Evolutionary conservation across 2,329 filamentous ascomycete species (phyloP), one percentile per base, ranked within the genome.

Genomic region (Cercospora nicotianae): DNA sequence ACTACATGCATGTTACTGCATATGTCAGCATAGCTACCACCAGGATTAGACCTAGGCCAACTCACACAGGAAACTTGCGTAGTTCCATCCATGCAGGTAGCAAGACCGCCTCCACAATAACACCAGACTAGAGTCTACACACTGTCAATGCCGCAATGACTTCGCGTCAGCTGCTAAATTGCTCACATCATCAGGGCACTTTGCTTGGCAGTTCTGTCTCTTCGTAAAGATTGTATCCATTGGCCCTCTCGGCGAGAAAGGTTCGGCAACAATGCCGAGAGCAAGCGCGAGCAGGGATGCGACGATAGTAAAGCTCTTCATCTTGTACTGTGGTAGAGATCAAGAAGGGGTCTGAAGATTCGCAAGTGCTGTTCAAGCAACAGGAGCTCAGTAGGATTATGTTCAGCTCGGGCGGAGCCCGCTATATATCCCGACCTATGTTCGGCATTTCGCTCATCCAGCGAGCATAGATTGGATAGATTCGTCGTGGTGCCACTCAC

Each of bases 151-250:
- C 3, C 13, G 5, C 5, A 3, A 8, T 7, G 3, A 1, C 2
- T 5, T n/a, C 8, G 36, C 1, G 3, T 5, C 5, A n/a, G 13
- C 8, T 3, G 2, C 0, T 5, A 1, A n/a, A n/a, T 7, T 7
- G 13, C 36, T n/a, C 6, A 39, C 36, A n/a, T 39, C 36, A 6
- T 39, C 36, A 2, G 16, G 36, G 6, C 36, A 39, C 16, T 39
- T 39, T 8, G 36, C 36, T 6, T 8, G 36, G 8, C 36, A 39
- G 36, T 39, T 8, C 36, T 39, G 36, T n/a, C 36, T 39, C 16
- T 39, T 39, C 16, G 16, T 8, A 3, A 39, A 39, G 2, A n/a
- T n/a, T 7, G 36, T 3, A 3, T n/a, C 6, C 36, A n/a, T 39
- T n/a, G 36, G 36, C 16, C 36, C 36, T 39, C 36, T 16, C 16